Percentiles rank a stretch among this genome's conserved stretches.
Evolutionary conservation across 495 filamentous ascomycete species (phyloP).

Genomic region (Opeltia flavorubescens): DNA sequence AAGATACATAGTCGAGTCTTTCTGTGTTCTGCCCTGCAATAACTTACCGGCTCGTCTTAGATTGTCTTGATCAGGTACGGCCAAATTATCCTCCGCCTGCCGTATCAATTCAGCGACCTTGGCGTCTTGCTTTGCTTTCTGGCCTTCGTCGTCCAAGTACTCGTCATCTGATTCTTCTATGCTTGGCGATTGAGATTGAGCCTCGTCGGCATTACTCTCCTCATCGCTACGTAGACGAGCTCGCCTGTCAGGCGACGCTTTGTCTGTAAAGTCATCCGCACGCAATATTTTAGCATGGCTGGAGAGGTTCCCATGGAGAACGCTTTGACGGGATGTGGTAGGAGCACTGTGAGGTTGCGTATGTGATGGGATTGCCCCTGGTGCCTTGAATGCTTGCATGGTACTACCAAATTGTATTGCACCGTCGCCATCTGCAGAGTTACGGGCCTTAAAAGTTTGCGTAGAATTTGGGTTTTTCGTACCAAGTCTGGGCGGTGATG

Average conservation of each 20-base stretch:
- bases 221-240: background rate
- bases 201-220: background rate
- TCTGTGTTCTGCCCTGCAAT: constrained; percentile 45
- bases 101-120: constrained; percentile 48
- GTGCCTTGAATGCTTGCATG: constrained; percentile 61
- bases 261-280: no score
- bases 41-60: constrained; percentile 49
- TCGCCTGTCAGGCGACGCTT: no score
- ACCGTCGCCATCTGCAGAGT: background rate
- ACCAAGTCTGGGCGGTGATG: constrained; percentile 1
- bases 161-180: constrained; percentile 19
- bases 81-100: constrained; percentile 44
- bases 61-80: constrained; percentile 37
- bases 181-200: background rate
- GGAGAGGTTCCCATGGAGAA: background rate
- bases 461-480: background rate
- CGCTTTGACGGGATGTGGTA: background rate
- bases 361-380: constrained; percentile 28
- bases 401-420: constrained; percentile 43
- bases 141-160: constrained; percentile 45
- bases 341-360: background rate
- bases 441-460: background rate
- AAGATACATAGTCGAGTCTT: constrained; percentile 53
- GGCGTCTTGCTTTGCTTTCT: constrained; percentile 52
- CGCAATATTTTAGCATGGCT: no score